These are phyloP conservation scores for Globisporangium camurandrum DNA, from an alignment of 352 stramenopile genomes.

Conservation along the genomic window DNA sequence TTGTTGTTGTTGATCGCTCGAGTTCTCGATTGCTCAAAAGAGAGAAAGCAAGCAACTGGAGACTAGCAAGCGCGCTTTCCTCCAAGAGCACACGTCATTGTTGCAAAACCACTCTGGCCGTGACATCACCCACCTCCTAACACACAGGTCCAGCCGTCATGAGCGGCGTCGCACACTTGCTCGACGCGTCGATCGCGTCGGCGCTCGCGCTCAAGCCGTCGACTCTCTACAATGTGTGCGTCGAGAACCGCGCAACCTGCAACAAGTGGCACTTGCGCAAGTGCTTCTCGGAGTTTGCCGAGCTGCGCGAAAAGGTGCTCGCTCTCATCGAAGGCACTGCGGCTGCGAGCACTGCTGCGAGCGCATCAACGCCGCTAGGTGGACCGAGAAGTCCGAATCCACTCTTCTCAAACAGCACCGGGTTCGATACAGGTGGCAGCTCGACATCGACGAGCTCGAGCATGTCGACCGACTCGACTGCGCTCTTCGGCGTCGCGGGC, in stretches of 20 bases:
- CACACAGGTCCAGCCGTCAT: too few species aligned
- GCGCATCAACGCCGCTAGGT: not conserved
- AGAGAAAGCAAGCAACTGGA: too few species aligned
- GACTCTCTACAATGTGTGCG: slow-evolving; percentile 62
- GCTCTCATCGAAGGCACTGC: slow-evolving; percentile 42
- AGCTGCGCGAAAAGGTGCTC: slow-evolving; percentile 61
- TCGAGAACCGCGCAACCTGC: slow-evolving; percentile 37
- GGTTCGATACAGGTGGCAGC: slow-evolving; percentile 5
- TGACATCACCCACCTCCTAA: not conserved
- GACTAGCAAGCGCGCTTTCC: not conserved
- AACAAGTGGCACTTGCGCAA: slow-evolving; percentile 56
- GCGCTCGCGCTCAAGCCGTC: slow-evolving; percentile 64
- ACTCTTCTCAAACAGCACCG: slow-evolving; percentile 1
- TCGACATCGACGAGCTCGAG: slow-evolving; percentile 8
- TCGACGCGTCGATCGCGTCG: slow-evolving; percentile 58
- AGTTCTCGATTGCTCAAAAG: too few species aligned
- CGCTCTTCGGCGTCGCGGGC: slow-evolving; percentile 8
- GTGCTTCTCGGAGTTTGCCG: slow-evolving; percentile 71
- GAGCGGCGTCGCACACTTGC: slow-evolving; percentile 31
- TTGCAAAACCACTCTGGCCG: slow-evolving; percentile 3
- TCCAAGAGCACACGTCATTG: slow-evolving; percentile 3
- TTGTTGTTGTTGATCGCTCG: too few species aligned
- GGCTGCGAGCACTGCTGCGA: not conserved
- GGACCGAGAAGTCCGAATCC: too few species aligned
- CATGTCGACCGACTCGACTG: slow-evolving; percentile 6